phyloP scores from a whole-genome alignment of 179 eudicot genomes.

The Drosera spatulata region DNA sequence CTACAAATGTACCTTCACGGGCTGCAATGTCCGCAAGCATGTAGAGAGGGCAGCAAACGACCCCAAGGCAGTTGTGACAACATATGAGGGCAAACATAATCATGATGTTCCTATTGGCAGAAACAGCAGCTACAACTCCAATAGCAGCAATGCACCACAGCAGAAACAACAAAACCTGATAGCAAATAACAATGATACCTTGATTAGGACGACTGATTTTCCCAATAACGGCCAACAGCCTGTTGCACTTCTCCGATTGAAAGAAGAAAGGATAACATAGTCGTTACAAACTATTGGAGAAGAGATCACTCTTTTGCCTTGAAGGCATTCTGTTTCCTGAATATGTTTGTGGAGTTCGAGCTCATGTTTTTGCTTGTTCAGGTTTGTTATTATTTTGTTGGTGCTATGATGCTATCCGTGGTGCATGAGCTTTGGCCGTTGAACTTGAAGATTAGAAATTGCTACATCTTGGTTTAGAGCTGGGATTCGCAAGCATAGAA shows the following conservation, averaged over 20 bases:
- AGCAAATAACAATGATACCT: conserved; percentile 19
- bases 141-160: conserved; percentile 21
- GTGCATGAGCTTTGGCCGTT: too few relatives aligned
- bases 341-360: too few relatives aligned
- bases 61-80: conserved; percentile 73
- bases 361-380: too few relatives aligned
- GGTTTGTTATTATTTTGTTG: too few relatives aligned
- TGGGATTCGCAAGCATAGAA: too few relatives aligned
- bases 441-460: too few relatives aligned
- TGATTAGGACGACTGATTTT: conserved; percentile 24
- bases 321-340: background rate
- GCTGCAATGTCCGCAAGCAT: conserved; percentile 93
- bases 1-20: conserved; percentile 65
- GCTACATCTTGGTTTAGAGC: too few relatives aligned
- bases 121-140: conserved; percentile 64
- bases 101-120: conserved; percentile 67
- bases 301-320: background rate
- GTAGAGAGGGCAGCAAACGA: conserved; percentile 86
- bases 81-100: conserved; percentile 90
- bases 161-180: conserved; percentile 26
- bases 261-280: conserved; percentile 57
- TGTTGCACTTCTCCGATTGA: conserved; percentile 33
- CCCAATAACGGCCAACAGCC: conserved; percentile 33
- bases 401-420: too few relatives aligned
- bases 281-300: background rate